A percentile compares a stretch with the other conserved stretches of the same genome.
These are phyloP conservation scores for Neonectria ditissima DNA, from an alignment of 2,329 filamentous ascomycete genomes.

Conservation along the genomic window DNA sequence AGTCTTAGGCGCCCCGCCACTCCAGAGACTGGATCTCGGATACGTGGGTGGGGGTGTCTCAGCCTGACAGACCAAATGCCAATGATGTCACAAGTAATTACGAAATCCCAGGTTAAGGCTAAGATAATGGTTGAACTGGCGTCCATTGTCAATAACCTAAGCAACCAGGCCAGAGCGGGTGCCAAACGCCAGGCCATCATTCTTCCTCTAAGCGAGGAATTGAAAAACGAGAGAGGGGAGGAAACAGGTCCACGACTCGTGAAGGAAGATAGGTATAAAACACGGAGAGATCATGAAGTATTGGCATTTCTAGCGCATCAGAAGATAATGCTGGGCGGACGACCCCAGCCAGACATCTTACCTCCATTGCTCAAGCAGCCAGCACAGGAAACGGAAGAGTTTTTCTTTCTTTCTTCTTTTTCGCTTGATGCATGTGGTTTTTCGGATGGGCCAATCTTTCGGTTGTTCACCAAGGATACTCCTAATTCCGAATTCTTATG, in stretches of 20 bases:
- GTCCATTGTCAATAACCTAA: neutral
- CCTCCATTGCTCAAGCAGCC: neutral
- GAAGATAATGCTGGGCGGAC: neutral
- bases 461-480: neutral
- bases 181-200: neutral
- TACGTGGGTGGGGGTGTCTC: conserved; percentile 1
- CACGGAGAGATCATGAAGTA: neutral
- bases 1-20: conserved; percentile 1
- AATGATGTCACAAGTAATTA: neutral
- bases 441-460: neutral
- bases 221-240: neutral
- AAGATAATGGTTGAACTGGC: neutral
- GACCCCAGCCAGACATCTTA: neutral
- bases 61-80: conserved; percentile 1
- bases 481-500: neutral
- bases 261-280: neutral
- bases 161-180: neutral
- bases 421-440: neutral
- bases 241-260: neutral
- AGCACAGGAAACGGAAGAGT: neutral
- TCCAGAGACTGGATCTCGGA: neutral
- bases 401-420: too few species aligned
- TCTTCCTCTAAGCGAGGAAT: neutral
- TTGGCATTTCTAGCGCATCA: neutral
- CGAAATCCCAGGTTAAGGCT: neutral